Evolutionary conservation across 2,329 filamentous ascomycete genomes (phyloP).

Genomic region (Aspergillus hortae): DNA sequence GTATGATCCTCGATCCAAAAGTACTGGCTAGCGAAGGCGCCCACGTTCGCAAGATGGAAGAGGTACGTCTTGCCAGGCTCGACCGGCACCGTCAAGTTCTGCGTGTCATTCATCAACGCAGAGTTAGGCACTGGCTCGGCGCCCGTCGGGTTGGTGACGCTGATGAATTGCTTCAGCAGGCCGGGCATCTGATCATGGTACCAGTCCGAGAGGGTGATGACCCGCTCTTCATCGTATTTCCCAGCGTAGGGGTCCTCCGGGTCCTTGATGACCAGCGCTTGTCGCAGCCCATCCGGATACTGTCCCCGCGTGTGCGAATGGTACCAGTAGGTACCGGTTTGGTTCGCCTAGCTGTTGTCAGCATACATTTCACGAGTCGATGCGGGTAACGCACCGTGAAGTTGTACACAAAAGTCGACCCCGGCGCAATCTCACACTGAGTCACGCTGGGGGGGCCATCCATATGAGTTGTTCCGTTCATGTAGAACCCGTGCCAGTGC

Average conservation of each 20-base stretch:
- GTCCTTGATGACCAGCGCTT: slow-evolving; percentile 64
- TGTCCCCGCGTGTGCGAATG: slow-evolving; percentile 65
- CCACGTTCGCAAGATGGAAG: slow-evolving; percentile 71
- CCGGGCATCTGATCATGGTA: slow-evolving; percentile 3
- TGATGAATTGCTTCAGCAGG: slow-evolving; percentile 1
- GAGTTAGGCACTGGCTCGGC: slow-evolving; percentile 66
- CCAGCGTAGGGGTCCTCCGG: slow-evolving; percentile 38
- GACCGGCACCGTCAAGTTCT: slow-evolving; percentile 56
- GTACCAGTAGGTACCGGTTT: slow-evolving; percentile 60
- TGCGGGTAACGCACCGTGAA: slow-evolving; percentile 54
- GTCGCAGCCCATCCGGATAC: slow-evolving; percentile 66
- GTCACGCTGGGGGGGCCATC: slow-evolving; percentile 67
- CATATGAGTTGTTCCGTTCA: slow-evolving; percentile 71
- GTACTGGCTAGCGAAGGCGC: slow-evolving; percentile 60
- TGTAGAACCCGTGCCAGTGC: slow-evolving; percentile 76
- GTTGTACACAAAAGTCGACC: slow-evolving; percentile 61
- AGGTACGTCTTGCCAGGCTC: slow-evolving; percentile 68
- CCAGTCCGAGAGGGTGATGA: slow-evolving; percentile 2
- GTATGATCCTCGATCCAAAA: slow-evolving; percentile 52
- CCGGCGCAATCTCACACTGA: slow-evolving; percentile 65
- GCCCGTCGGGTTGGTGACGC: slow-evolving; percentile 52
- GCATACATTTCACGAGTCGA: background rate
- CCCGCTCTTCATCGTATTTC: slow-evolving; percentile 1
- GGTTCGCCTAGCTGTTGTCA: slow-evolving; percentile 12
- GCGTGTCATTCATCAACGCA: slow-evolving; percentile 65